phyloP scores from a whole-genome alignment of 768 basidiomycete genomes.

The Boletellus sp. region DNA sequence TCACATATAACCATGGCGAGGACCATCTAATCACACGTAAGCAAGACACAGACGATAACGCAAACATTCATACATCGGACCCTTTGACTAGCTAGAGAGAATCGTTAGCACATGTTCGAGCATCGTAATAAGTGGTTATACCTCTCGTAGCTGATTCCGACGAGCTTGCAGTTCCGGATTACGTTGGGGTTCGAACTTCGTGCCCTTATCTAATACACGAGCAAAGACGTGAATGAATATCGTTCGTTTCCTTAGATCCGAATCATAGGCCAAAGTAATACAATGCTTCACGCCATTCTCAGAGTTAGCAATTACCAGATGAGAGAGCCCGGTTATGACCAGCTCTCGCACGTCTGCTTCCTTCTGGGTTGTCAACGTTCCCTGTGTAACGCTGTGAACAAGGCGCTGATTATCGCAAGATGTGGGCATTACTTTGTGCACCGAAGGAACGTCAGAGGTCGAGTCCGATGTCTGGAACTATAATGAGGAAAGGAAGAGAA shows the following conservation, averaged over 20 bases:
- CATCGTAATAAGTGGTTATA: slow-evolving; percentile 29
- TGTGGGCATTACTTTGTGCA: slow-evolving; percentile 39
- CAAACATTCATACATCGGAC: slow-evolving; percentile 52
- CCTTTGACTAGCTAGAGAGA: slow-evolving; percentile 61
- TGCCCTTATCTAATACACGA: slow-evolving; percentile 74
- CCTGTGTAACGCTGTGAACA: slow-evolving; percentile 32
- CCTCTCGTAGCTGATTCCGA: slow-evolving; percentile 57
- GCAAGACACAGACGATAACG: background rate
- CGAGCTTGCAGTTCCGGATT: slow-evolving; percentile 44
- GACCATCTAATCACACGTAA: slow-evolving; percentile 49
- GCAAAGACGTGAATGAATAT: slow-evolving; percentile 87
- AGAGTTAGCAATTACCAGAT: slow-evolving; percentile 79
- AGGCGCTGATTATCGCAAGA: background rate
- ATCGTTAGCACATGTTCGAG: slow-evolving; percentile 6
- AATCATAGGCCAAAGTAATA: slow-evolving; percentile 72
- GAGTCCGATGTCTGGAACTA: slow-evolving; percentile 43
- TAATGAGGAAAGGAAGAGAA: slow-evolving; percentile 2
- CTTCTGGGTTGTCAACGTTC: slow-evolving; percentile 42
- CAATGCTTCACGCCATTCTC: slow-evolving; percentile 90
- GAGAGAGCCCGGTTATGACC: slow-evolving; percentile 75
- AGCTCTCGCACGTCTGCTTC: slow-evolving; percentile 68
- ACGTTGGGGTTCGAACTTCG: slow-evolving; percentile 66
- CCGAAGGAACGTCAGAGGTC: slow-evolving; percentile 45
- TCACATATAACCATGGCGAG: slow-evolving; percentile 86
- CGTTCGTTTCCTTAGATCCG: slow-evolving; percentile 61